These are phyloP conservation scores for Aspergillus eucalypticola DNA, from an alignment of 2,329 filamentous ascomycete genomes.

Conservation along the genomic window DNA sequence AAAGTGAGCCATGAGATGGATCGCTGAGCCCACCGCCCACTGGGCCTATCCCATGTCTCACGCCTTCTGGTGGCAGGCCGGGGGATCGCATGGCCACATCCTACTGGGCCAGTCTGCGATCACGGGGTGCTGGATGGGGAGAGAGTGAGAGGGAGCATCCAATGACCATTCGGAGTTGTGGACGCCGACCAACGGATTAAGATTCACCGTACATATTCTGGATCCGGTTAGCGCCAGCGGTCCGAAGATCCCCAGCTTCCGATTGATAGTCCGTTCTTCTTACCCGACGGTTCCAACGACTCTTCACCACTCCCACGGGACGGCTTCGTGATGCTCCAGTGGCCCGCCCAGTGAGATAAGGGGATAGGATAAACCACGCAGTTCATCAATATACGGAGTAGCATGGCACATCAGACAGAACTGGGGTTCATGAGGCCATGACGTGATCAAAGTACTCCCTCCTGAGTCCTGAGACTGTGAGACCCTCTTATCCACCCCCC, in stretches of 20 bases:
- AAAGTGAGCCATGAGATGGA: not conserved
- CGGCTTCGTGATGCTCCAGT: not conserved
- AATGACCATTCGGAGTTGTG: not conserved
- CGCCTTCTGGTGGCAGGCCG: not conserved
- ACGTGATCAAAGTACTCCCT: not conserved
- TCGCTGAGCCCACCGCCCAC: not conserved
- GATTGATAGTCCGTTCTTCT: constrained; percentile 6
- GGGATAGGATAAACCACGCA: not conserved
- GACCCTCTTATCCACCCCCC: not conserved
- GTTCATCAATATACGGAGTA: not conserved
- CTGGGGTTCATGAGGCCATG: not conserved
- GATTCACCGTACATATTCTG: constrained; percentile 19
- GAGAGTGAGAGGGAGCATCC: not conserved
- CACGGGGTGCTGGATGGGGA: constrained; percentile 3
- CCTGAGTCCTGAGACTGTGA: no score
- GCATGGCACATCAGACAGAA: not conserved
- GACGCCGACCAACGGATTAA: not conserved
- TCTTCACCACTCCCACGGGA: not conserved
- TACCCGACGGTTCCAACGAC: constrained; percentile 1
- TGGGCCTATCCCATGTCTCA: not conserved
- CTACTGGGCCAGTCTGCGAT: constrained; percentile 9
- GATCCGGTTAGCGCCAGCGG: constrained; percentile 19
- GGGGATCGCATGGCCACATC: constrained; percentile 1
- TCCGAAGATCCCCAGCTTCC: constrained; percentile 14
- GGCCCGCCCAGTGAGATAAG: not conserved